Evolutionary conservation across 2,329 filamentous ascomycete species (phyloP).

Genomic region (Aspergillus sp.): DNA sequence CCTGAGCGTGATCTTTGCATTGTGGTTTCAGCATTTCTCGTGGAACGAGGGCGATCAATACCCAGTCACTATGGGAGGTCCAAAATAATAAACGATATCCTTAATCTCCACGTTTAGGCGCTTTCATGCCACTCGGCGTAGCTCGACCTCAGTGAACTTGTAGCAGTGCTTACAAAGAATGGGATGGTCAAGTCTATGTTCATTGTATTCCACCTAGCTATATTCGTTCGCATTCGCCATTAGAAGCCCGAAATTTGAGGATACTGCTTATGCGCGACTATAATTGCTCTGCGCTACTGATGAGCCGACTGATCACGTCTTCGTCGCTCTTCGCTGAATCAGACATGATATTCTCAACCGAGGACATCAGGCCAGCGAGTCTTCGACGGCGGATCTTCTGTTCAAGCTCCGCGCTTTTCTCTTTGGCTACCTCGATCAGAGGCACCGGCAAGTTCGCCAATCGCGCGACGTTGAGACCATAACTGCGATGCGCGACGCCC

Average conservation of each 20-base stretch:
- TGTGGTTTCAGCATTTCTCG: background rate
- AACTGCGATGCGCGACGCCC: slow-evolving; percentile 89
- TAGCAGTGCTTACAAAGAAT: too few species aligned
- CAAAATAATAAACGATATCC: slow-evolving; percentile 1
- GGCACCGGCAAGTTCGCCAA: slow-evolving; percentile 76
- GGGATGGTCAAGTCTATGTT: background rate
- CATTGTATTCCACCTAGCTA: background rate
- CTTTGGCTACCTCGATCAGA: slow-evolving; percentile 75
- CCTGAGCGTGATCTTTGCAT: background rate
- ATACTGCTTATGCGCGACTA: slow-evolving; percentile 12
- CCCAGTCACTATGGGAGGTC: background rate
- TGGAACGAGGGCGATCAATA: background rate
- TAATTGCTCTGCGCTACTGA: slow-evolving; percentile 33
- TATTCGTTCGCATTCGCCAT: background rate
- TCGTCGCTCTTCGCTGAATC: slow-evolving; percentile 16
- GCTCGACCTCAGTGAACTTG: too few species aligned
- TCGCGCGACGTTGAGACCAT: slow-evolving; percentile 88
- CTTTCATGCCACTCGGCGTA: too few species aligned
- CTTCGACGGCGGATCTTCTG: slow-evolving; percentile 64
- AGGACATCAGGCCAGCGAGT: slow-evolving; percentile 43
- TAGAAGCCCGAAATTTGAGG: background rate
- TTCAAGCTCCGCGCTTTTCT: slow-evolving; percentile 79
- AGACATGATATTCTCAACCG: slow-evolving; percentile 29
- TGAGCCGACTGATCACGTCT: slow-evolving; percentile 28
- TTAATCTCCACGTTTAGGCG: background rate